Conservation (phyloP, 2,329 filamentous ascomycete genomes). For the Sarocladium strictum region DNA sequence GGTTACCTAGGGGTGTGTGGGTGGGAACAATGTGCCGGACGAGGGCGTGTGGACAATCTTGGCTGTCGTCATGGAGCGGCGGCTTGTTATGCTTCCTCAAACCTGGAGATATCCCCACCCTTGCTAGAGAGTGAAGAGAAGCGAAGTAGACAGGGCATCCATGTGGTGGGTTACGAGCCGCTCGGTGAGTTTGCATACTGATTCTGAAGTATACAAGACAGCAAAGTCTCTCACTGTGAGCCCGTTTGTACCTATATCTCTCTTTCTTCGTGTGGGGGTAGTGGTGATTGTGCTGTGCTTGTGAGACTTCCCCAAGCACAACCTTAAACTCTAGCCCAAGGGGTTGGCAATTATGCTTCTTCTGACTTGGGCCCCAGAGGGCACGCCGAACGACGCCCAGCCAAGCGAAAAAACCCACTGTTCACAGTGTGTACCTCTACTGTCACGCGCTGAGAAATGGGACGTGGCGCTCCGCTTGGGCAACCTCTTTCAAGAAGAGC, state of each 20-base stretch:
- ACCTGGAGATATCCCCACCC: not conserved
- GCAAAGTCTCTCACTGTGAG: not conserved
- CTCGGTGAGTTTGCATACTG: not conserved
- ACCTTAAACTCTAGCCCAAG: constrained; percentile 7
- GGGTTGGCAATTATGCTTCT: constrained; percentile 8
- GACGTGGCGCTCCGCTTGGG: no score
- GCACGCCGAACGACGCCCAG: not conserved
- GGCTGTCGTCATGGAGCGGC: constrained; percentile 23
- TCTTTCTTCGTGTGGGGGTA: not conserved
- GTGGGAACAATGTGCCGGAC: constrained; percentile 2
- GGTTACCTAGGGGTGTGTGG: no score
- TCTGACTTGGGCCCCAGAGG: not conserved
- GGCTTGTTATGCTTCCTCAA: constrained; percentile 9
- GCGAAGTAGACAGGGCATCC: not conserved
- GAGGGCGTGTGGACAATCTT: constrained; percentile 13
- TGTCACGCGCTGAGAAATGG: no score
- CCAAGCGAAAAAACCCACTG: no score
- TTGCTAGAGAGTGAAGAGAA: not conserved
- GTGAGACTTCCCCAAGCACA: not conserved
- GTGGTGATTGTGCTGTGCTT: not conserved
- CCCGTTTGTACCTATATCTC: not conserved
- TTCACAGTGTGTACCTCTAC: not conserved
- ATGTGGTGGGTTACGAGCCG: not conserved
- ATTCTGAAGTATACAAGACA: not conserved
- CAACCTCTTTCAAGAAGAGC: not conserved